phyloP scores from a whole-genome alignment of 176 grass and related monocot species.

The Melocanna baccifera region DNA sequence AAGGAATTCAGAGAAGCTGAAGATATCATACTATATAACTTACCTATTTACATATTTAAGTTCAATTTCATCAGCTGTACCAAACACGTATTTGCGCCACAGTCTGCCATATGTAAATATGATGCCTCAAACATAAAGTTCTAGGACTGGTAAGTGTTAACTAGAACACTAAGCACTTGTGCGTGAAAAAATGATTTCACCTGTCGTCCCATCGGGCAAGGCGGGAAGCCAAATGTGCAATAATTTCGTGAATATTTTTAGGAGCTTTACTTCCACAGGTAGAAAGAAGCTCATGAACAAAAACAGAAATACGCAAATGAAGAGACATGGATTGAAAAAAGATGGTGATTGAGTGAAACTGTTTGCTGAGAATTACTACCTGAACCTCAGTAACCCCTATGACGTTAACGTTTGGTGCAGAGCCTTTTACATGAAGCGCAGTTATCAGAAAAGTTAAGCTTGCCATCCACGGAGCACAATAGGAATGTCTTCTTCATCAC shows the following conservation, averaged over 20 bases:
- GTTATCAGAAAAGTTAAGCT: conserved; percentile 57
- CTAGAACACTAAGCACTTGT: neutral
- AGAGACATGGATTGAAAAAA: neutral
- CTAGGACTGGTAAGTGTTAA: no score
- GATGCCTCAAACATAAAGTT: neutral
- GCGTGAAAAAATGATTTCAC: neutral
- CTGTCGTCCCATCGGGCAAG: conserved; percentile 70
- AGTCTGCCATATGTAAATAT: conserved; percentile 25
- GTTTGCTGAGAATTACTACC: conserved; percentile 16
- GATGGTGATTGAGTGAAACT: neutral
- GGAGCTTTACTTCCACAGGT: conserved; percentile 40
- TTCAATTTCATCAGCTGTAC: conserved; percentile 59
- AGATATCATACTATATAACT: neutral
- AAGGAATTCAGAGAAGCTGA: neutral
- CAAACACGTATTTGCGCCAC: conserved; percentile 56
- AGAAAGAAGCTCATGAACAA: conserved; percentile 51
- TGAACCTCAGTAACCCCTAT: conserved; percentile 59
- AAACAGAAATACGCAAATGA: neutral
- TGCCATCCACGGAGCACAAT: conserved; percentile 58
- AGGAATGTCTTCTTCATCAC: conserved; percentile 48
- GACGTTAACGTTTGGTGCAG: conserved; percentile 36
- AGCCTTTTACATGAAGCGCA: conserved; percentile 56
- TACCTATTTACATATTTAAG: conserved; percentile 71
- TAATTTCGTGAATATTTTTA: conserved; percentile 55
- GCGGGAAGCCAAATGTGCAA: conserved; percentile 52